phyloP scores from a whole-genome alignment of 371 early-diverging fungal species.

The Nematocida sp. region DNA sequence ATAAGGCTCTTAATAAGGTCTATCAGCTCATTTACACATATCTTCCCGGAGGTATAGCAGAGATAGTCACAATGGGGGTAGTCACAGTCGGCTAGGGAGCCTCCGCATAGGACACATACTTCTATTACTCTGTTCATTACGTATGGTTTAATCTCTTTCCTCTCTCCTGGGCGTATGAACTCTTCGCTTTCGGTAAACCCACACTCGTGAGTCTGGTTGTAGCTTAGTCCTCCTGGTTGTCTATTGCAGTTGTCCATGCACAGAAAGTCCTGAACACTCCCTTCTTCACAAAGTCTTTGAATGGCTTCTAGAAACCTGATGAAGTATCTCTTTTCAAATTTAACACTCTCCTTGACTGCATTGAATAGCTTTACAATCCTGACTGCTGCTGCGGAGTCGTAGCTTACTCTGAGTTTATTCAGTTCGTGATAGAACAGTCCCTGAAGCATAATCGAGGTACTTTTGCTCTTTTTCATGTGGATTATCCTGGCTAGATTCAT shows the following conservation, averaged over 20 bases:
- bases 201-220: slow-evolving; percentile 36
- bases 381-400: background rate
- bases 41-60: slow-evolving; percentile 10
- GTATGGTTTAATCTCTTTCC: background rate
- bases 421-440: slow-evolving; percentile 43
- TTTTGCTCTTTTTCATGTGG: slow-evolving; percentile 19
- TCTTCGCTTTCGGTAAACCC: slow-evolving; percentile 37
- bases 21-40: slow-evolving; percentile 55
- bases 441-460: slow-evolving; percentile 44
- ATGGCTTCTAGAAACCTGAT: slow-evolving; percentile 23
- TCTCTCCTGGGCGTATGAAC: slow-evolving; percentile 12
- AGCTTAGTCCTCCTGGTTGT: slow-evolving; percentile 28
- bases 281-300: slow-evolving; percentile 15
- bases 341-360: slow-evolving; percentile 41
- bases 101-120: slow-evolving; percentile 19
- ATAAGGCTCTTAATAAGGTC: slow-evolving; percentile 46
- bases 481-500: slow-evolving; percentile 39
- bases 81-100: slow-evolving; percentile 38
- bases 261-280: background rate
- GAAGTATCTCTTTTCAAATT: slow-evolving; percentile 50
- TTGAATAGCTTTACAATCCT: slow-evolving; percentile 28
- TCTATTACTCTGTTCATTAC: slow-evolving; percentile 2
- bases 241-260: slow-evolving; percentile 38
- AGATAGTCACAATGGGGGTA: slow-evolving; percentile 38
- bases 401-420: background rate